Percentiles rank a stretch among this genome's conserved stretches.
phyloP scores from a whole-genome alignment of 495 filamentous ascomycete species.

The Cudoniella acicularis region DNA sequence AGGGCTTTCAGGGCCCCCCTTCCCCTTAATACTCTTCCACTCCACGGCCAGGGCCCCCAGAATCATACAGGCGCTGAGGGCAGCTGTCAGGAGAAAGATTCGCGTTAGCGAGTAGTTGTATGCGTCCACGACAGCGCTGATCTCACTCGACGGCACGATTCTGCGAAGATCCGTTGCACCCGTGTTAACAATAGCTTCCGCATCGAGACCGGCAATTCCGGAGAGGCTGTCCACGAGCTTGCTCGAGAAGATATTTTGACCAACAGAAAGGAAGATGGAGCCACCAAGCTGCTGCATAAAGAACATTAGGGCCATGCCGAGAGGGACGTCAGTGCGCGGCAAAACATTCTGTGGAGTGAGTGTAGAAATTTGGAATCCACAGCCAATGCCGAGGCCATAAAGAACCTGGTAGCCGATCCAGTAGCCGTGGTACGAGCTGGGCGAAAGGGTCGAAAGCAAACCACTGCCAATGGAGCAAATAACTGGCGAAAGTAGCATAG shows the following conservation, averaged over 20 bases:
- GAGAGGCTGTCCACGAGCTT: slow-evolving; percentile 15
- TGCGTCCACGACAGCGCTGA: slow-evolving; percentile 13
- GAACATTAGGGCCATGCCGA: slow-evolving; percentile 53
- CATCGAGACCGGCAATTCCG: slow-evolving; percentile 21
- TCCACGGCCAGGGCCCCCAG: neutral
- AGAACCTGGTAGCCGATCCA: slow-evolving; percentile 66
- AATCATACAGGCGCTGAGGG: neutral
- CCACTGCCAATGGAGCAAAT: slow-evolving; percentile 62
- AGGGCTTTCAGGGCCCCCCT: neutral
- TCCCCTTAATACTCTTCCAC: slow-evolving; percentile 8
- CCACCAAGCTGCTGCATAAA: slow-evolving; percentile 57
- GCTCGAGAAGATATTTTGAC: slow-evolving; percentile 35
- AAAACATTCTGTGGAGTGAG: slow-evolving; percentile 53
- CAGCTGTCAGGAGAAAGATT: slow-evolving; percentile 20
- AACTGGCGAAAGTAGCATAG: slow-evolving; percentile 55
- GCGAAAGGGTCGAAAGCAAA: slow-evolving; percentile 54
- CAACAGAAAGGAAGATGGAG: slow-evolving; percentile 55
- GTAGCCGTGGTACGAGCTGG: slow-evolving; percentile 24
- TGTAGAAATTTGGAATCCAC: slow-evolving; percentile 53
- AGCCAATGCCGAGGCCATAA: slow-evolving; percentile 56
- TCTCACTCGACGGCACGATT: slow-evolving; percentile 6
- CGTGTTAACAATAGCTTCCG: slow-evolving; percentile 36
- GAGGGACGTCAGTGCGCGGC: slow-evolving; percentile 43
- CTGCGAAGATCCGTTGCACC: slow-evolving; percentile 39
- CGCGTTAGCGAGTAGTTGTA: slow-evolving; percentile 22